Evolutionary conservation across 495 filamentous ascomycete species (phyloP).

Genomic region (Patellaria atrata): DNA sequence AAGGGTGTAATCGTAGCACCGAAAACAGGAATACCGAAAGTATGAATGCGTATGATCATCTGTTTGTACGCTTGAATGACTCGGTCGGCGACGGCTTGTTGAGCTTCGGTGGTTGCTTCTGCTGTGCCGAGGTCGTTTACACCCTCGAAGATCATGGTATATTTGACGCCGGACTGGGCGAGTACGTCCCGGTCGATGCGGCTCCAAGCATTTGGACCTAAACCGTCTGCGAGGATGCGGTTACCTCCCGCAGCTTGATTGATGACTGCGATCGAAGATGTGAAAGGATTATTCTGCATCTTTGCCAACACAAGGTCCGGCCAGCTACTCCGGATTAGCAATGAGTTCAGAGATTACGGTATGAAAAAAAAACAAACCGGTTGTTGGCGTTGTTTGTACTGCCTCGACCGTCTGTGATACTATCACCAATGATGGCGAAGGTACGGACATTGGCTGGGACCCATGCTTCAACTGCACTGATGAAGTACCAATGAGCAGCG

Average conservation of each 20-base stretch:
- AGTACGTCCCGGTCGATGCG: slow-evolving; percentile 54
- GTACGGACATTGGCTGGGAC: slow-evolving; percentile 29
- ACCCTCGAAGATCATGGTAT: slow-evolving; percentile 57
- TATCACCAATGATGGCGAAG: slow-evolving; percentile 54
- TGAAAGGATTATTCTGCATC: slow-evolving; percentile 35
- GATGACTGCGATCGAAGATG: slow-evolving; percentile 37
- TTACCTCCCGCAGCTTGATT: slow-evolving; percentile 70
- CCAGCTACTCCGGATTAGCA: no score
- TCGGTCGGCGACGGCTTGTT: slow-evolving; percentile 34
- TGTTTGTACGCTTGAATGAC: slow-evolving; percentile 44
- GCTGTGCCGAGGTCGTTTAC: slow-evolving; percentile 58
- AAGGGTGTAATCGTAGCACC: slow-evolving; percentile 60
- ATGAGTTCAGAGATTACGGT: neutral
- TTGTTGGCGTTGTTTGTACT: slow-evolving; percentile 51
- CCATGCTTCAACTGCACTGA: slow-evolving; percentile 46
- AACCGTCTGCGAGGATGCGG: slow-evolving; percentile 45
- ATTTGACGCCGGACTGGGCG: slow-evolving; percentile 39
- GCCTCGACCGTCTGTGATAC: slow-evolving; percentile 58
- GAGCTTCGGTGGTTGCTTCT: slow-evolving; percentile 31
- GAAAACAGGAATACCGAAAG: slow-evolving; percentile 41
- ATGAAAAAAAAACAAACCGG: slow-evolving; percentile 28
- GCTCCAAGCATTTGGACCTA: slow-evolving; percentile 45
- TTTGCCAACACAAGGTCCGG: slow-evolving; percentile 47
- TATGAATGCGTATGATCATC: slow-evolving; percentile 42
- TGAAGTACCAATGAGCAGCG: slow-evolving; percentile 31